A percentile compares a stretch with the other conserved stretches of the same genome.
These are phyloP conservation scores for Phytopythium helicoides DNA, from an alignment of 352 stramenopile species.

Conservation along the genomic window DNA sequence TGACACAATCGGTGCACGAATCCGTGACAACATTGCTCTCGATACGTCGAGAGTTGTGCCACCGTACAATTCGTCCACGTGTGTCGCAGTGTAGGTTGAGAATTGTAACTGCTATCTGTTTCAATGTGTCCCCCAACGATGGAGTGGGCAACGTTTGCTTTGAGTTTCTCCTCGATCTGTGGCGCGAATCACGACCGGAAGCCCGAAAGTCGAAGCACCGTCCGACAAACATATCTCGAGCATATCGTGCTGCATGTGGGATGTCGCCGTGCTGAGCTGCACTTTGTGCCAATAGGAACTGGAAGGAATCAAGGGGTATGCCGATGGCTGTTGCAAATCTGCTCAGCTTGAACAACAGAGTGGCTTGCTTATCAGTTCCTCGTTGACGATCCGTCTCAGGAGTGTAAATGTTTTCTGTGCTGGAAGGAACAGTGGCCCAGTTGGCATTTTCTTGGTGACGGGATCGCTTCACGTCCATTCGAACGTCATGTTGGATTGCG, in stretches of 20 bases:
- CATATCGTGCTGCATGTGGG: conserved; percentile 48
- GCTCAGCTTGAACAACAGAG: conserved; percentile 42
- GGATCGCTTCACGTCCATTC: no score
- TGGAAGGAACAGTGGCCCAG: no score
- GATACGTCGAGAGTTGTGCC: conserved; percentile 13
- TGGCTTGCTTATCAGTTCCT: conserved; percentile 33
- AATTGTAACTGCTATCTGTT: conserved; percentile 56
- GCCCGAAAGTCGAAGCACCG: background rate
- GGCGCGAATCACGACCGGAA: no score
- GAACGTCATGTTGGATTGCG: no score
- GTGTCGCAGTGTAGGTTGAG: conserved; percentile 53
- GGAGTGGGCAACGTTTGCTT: no score
- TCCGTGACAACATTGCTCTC: conserved; percentile 29
- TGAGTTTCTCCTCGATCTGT: no score
- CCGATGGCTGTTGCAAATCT: conserved; percentile 47
- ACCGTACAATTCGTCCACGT: conserved; percentile 55
- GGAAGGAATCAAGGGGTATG: conserved; percentile 34
- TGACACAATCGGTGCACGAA: conserved; percentile 53
- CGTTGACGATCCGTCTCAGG: conserved; percentile 6
- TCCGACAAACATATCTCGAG: conserved; percentile 51
- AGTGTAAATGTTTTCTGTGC: no score
- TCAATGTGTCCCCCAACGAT: conserved; percentile 19
- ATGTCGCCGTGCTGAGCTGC: conserved; percentile 46
- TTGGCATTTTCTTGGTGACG: no score
- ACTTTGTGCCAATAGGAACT: conserved; percentile 35